phyloP scores from a whole-genome alignment of 345 rosid genomes.

The Camelina neglecta region DNA sequence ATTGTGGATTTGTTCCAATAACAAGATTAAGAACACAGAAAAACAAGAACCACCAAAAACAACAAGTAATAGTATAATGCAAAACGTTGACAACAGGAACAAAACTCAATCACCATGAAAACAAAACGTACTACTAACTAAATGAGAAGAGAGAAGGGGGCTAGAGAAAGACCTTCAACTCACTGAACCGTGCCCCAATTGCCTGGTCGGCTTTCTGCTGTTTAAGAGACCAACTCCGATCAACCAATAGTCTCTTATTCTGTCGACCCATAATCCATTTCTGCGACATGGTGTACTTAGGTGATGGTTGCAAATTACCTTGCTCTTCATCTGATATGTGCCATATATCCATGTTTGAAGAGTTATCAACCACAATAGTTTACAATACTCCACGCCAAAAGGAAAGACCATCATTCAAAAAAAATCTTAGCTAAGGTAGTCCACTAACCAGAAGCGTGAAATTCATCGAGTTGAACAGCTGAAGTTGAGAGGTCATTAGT shows the following conservation, averaged over 20 bases:
- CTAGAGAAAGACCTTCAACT: slow-evolving; percentile 63
- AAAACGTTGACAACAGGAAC: slow-evolving; percentile 4
- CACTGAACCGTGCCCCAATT: slow-evolving; percentile 63
- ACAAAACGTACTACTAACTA: slow-evolving; percentile 7
- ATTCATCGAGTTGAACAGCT: slow-evolving; percentile 46
- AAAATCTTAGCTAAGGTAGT: slow-evolving; percentile 7
- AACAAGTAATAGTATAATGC: slow-evolving; percentile 15
- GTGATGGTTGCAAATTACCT: slow-evolving; percentile 56
- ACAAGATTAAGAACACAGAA: slow-evolving; percentile 9
- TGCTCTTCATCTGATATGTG: slow-evolving; percentile 57
- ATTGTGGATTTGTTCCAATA: slow-evolving; percentile 11
- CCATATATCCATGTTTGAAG: slow-evolving; percentile 36
- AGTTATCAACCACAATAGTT: slow-evolving; percentile 32
- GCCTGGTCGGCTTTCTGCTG: slow-evolving; percentile 70
- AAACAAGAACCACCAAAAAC: slow-evolving; percentile 9
- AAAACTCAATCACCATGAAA: background rate
- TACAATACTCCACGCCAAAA: slow-evolving; percentile 24
- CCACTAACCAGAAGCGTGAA: slow-evolving; percentile 22
- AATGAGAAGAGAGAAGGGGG: background rate
- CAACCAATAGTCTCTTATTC: slow-evolving; percentile 57
- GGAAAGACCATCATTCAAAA: slow-evolving; percentile 26
- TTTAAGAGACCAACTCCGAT: slow-evolving; percentile 65
- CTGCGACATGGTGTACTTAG: slow-evolving; percentile 80
- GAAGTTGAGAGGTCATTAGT: slow-evolving; percentile 47
- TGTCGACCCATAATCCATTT: slow-evolving; percentile 80